Evolutionary conservation across 2,329 filamentous ascomycete species (phyloP), one percentile per base, ranked within the genome.

Genomic region (Nigrograna mackinnonii): DNA sequence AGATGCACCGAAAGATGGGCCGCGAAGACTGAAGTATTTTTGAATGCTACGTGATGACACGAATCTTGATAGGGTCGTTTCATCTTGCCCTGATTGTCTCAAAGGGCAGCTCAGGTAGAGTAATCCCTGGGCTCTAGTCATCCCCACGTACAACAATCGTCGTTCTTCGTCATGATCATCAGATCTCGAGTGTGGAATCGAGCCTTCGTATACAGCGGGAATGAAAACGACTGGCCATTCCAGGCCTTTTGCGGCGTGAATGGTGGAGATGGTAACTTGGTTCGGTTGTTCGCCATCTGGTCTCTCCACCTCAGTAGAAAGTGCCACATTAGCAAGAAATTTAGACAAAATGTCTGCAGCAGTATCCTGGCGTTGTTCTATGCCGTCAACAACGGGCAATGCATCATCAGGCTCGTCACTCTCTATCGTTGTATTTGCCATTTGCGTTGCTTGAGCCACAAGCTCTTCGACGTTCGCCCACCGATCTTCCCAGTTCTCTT

Each of bases 141-240:
- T 97, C 20, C 91, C 92, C 12, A 99, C 94, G 58, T 97, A 99
- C 0, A 99, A 76, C 34, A 99, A 71, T 20, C 92, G 79, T 45
- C 94, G 79, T 66, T 99, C 92, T 67, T 99, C 92, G 43, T 92
- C 86, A 3, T 79, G 77, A 61, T 97, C 89, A 34, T 96, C 91
- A 2, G 91, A 82, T 54, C 91, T 80, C 2, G 85, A 86, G 65
- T 97, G 92, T 4, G 92, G 92, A 45, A 97, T 95, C 2, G 87
- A 92, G 1, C 92, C 94, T 35, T 91, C 83, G 62, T 95, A 96
- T 19, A 90, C 86, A 1, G 88, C 89, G 5, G 94, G 91, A 13
- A 97, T 84, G 65, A 97, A 97, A 1, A 97, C 90, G 2, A 96
- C 79, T 0, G 92, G 92, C 94, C 94, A 99, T 66, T 99, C 92